Evolutionary conservation across 129 eudicot genomes (phyloP).

Genomic region (Deinandra increscens): DNA sequence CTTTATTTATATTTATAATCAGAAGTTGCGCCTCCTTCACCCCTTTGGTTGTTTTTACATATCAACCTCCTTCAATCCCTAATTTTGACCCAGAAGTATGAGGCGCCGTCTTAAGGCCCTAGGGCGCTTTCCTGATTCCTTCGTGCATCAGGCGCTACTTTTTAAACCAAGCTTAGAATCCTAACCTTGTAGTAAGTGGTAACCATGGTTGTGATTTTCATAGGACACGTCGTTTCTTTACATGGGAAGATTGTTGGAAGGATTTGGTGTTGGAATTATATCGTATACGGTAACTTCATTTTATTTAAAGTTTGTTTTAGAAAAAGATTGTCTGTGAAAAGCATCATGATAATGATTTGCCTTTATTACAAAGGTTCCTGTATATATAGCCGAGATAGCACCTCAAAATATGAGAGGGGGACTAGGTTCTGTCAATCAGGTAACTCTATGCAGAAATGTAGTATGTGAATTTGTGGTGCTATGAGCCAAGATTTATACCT

Average conservation of each 20-base stretch:
- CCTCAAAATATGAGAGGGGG: slow-evolving; percentile 93
- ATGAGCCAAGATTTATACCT: background rate
- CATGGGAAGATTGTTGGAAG: slow-evolving; percentile 97
- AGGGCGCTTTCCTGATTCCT: too few relatives aligned
- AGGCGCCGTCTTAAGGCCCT: too few relatives aligned
- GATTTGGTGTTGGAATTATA: slow-evolving; percentile 94
- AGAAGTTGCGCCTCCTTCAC: too few relatives aligned
- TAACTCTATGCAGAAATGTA: slow-evolving; percentile 19
- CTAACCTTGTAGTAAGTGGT: background rate
- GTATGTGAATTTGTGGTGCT: slow-evolving; percentile 14
- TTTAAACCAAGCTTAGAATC: background rate
- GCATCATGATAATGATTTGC: background rate
- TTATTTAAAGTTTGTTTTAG: slow-evolving; percentile 16
- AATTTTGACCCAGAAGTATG: too few relatives aligned
- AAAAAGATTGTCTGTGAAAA: slow-evolving; percentile 1
- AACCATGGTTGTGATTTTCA: slow-evolving; percentile 8
- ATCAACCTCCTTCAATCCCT: too few relatives aligned
- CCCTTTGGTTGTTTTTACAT: too few relatives aligned
- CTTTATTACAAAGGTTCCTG: slow-evolving; percentile 71
- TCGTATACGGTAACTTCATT: slow-evolving; percentile 67
- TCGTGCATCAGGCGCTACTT: too few relatives aligned
- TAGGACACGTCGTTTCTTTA: slow-evolving; percentile 86
- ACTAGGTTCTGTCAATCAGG: slow-evolving; percentile 95
- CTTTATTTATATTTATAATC: too few relatives aligned
- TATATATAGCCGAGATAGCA: slow-evolving; percentile 96